These are phyloP conservation scores for Bolboschoenoplectus hybrid DNA, from an alignment of 202 grass and related monocot genomes.

Conservation along the genomic window DNA sequence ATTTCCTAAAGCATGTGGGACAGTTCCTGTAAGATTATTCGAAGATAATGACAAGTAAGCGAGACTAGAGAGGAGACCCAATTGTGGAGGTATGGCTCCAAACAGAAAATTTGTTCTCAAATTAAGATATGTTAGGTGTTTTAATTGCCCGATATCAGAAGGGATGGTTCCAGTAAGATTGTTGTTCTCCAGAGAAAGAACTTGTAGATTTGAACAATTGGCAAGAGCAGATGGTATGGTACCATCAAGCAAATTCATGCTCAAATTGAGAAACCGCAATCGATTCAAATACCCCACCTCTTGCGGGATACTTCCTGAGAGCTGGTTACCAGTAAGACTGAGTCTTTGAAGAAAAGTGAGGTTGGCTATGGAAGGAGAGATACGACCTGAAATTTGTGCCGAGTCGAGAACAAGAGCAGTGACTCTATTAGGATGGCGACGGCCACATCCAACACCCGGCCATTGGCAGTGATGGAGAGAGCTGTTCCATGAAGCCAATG, in stretches of 20 bases:
- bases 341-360: slow-evolving; percentile 36
- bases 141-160: too few relatives aligned
- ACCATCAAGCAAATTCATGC: background rate
- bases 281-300: background rate
- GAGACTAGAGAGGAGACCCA: too few relatives aligned
- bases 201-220: too few relatives aligned
- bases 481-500: slow-evolving; percentile 48
- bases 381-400: background rate
- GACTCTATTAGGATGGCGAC: slow-evolving; percentile 39
- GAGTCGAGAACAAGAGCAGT: background rate
- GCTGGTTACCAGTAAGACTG: background rate
- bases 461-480: slow-evolving; percentile 38
- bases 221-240: background rate
- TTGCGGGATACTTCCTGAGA: slow-evolving; percentile 27
- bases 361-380: slow-evolving; percentile 40
- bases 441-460: slow-evolving; percentile 37
- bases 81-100: too few relatives aligned
- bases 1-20: too few relatives aligned
- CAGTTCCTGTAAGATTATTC: too few relatives aligned
- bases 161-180: too few relatives aligned
- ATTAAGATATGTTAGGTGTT: too few relatives aligned
- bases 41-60: too few relatives aligned
- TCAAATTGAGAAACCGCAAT: slow-evolving; percentile 4
- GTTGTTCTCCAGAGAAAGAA: too few relatives aligned
- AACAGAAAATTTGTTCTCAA: too few relatives aligned